Base-by-base conservation (phyloP, 257 asterid genomes). In the Asclepias syriaca region DNA sequence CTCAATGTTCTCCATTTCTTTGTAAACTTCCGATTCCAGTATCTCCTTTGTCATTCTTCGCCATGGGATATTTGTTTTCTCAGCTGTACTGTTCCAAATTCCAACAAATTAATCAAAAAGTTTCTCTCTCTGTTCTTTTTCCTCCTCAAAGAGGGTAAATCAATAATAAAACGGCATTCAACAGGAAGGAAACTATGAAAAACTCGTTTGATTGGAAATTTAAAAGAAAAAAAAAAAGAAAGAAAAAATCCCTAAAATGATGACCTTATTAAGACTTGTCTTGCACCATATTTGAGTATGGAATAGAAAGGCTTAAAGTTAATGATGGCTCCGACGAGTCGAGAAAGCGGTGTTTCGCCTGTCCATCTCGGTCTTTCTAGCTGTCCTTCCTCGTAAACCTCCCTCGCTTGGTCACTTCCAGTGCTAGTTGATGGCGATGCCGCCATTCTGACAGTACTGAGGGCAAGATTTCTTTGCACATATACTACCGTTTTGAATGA, bases 31-130 rank as follows among this genome's bases (percentile, higher is more conserved):
- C 0, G 98, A 93, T 65, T 93, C 95, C 84, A 93, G 67, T 74
- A 93, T 85, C 85, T 88, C 87, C 72, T 73, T 87, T 16, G 96
- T 78, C 98, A 93, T 93, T 78, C 85, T 83, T 80, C 96, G 80
- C 98, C 97, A 93, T 16, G 97, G 97, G 79, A 93, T 89, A 85
- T 80, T 91, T 72, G 84, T 81, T 81, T 89, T 91, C 83, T 93
- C 98, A 71, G 97, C 98, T 87, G 96, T 93, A 81, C 98, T 93
- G 97, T 80, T 72, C 81, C 77, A 75, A 77, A 56, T 49, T 70
- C 66, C 71, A 70, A 70, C 27, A 16, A 63, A 64, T 59, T 22
- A 37, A 77, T 34, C 32, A 69, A 48, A 63, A 49, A 12, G 5
- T 60, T 60, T 32, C 12, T 27, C 9, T 29, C 10, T 29, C 39